phyloP scores from a whole-genome alignment of 2,329 filamentous ascomycete genomes.

The Neopestalotiopsis sp. region DNA sequence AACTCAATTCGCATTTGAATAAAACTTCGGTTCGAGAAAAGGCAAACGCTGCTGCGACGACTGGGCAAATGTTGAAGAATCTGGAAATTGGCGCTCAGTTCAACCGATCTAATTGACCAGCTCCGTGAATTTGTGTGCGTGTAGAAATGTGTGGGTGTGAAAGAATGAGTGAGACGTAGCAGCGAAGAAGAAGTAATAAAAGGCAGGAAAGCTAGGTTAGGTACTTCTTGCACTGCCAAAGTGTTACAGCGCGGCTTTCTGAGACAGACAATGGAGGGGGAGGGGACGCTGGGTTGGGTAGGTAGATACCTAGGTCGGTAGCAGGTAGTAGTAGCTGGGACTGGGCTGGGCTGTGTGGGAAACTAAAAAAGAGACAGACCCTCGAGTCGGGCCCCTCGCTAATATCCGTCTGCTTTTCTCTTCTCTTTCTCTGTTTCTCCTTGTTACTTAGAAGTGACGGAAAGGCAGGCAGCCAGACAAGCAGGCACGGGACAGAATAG shows the following conservation, averaged over 20 bases:
- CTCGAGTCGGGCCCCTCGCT: neutral
- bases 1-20: conserved; percentile 25
- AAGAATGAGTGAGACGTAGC: neutral
- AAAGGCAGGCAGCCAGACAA: neutral
- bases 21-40: conserved; percentile 17
- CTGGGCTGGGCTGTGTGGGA: neutral
- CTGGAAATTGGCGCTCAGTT: neutral
- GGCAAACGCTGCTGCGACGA: conserved; percentile 7
- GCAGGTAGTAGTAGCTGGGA: no score
- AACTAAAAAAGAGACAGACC: neutral
- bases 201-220: conserved; percentile 23
- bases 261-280: conserved; percentile 34
- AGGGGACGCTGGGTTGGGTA: conserved; percentile 15
- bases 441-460: neutral
- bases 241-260: conserved; percentile 52
- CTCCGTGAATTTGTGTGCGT: neutral
- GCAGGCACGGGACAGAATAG: neutral
- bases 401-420: neutral
- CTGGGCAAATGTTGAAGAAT: neutral
- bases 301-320: neutral
- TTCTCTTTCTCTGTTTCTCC: neutral
- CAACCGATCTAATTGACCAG: neutral
- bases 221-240: conserved; percentile 32
- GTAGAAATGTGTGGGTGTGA: neutral
- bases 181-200: conserved; percentile 1